phyloP scores from a whole-genome alignment of 2,329 filamentous ascomycete species.

The Thelonectria olida region DNA sequence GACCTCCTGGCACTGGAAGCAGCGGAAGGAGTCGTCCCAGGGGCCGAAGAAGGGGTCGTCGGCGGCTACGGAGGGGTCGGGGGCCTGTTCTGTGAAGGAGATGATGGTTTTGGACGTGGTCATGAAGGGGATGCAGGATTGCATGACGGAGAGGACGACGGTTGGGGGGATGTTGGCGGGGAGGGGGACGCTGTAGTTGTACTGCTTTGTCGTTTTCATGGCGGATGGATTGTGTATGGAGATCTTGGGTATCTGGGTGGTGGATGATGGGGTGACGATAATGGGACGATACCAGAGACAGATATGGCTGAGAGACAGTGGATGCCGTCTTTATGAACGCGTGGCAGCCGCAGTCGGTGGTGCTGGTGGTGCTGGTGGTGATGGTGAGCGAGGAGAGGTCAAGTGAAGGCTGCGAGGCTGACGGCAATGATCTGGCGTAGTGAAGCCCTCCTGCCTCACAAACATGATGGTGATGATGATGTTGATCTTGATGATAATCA shows the following conservation, averaged over 20 bases:
- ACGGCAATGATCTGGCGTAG: conserved; percentile 11
- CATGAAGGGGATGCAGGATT: conserved; percentile 53
- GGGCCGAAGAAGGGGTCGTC: conserved; percentile 55
- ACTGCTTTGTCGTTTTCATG: conserved; percentile 44
- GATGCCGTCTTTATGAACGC: not conserved
- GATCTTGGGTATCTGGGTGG: too few relatives aligned
- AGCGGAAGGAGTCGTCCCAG: conserved; percentile 47
- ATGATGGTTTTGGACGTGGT: conserved; percentile 50
- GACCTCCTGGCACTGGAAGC: conserved; percentile 44
- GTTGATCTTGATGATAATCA: too few relatives aligned
- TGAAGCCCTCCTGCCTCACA: conserved; percentile 6
- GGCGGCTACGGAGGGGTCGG: conserved; percentile 45
- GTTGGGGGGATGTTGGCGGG: conserved; percentile 49
- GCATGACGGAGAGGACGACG: conserved; percentile 50
- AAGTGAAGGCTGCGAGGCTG: conserved; percentile 8
- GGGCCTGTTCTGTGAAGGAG: conserved; percentile 46
- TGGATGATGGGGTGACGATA: not conserved
- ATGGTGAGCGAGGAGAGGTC: not conserved
- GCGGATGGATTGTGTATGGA: too few relatives aligned
- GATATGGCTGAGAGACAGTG: not conserved
- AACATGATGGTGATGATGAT: conserved; percentile 21
- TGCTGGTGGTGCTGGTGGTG: conserved; percentile 3
- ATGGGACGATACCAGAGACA: not conserved
- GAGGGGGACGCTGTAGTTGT: conserved; percentile 54
- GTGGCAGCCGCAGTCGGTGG: not conserved